A percentile compares a stretch with the other conserved stretches of the same genome.
These are phyloP conservation scores for Aschersonia sp. DNA, from an alignment of 2,329 filamentous ascomycete genomes.

Conservation along the genomic window DNA sequence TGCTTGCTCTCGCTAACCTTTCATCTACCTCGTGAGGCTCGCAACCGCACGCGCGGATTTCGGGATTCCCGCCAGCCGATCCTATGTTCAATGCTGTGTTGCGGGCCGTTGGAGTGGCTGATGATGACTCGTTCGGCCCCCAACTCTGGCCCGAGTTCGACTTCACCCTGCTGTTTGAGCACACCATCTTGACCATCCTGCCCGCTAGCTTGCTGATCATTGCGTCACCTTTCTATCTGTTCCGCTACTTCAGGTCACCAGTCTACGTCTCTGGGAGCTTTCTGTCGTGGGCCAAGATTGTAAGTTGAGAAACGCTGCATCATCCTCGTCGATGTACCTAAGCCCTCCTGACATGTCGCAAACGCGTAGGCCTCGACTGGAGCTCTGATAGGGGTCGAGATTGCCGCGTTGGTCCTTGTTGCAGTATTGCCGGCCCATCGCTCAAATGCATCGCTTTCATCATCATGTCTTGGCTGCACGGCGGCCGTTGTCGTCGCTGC, in stretches of 20 bases:
- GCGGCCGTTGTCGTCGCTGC: conserved; percentile 10
- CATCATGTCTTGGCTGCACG: conserved; percentile 12
- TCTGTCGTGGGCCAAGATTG: conserved; percentile 9
- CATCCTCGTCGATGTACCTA: neutral
- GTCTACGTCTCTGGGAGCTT: conserved; percentile 1
- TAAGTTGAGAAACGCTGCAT: conserved; percentile 1
- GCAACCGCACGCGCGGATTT: no score
- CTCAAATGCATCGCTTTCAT: conserved; percentile 11
- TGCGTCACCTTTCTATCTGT: conserved; percentile 2
- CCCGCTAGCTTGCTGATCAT: conserved; percentile 4
- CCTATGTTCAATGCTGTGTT: no score
- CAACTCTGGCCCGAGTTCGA: no score
- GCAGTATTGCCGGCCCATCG: conserved; percentile 4
- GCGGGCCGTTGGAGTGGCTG: no score
- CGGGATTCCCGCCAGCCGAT: no score
- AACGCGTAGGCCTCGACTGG: conserved; percentile 7
- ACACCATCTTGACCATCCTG: conserved; percentile 6
- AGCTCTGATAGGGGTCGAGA: conserved; percentile 13
- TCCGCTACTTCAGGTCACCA: conserved; percentile 3
- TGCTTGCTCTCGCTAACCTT: no score
- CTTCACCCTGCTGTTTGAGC: conserved; percentile 6
- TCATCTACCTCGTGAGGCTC: no score
- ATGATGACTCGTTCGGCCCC: no score
- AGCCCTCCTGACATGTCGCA: no score
- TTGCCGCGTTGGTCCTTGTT: conserved; percentile 11